Evolutionary conservation across 2,329 filamentous ascomycete genomes (phyloP).

Genomic region (Fragosphaeria purpurea): DNA sequence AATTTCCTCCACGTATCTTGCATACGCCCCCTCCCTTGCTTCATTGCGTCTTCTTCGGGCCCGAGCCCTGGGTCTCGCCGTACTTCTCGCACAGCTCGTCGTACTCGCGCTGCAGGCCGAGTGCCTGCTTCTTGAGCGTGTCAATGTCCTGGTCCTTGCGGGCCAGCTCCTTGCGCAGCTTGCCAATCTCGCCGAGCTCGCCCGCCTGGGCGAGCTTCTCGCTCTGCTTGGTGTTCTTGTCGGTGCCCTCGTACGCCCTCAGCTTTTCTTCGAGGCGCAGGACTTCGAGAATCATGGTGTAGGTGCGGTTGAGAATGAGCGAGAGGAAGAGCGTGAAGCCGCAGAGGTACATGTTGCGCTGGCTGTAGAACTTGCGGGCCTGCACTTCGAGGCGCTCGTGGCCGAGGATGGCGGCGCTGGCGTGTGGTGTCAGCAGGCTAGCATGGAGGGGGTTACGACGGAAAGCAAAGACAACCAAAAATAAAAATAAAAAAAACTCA

Average conservation of each 20-base stretch:
- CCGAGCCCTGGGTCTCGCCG: slow-evolving; percentile 41
- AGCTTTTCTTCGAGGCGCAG: slow-evolving; percentile 88
- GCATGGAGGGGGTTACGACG: background rate
- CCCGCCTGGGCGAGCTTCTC: slow-evolving; percentile 56
- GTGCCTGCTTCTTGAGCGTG: slow-evolving; percentile 85
- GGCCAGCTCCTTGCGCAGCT: slow-evolving; percentile 60
- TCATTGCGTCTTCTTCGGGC: slow-evolving; percentile 50
- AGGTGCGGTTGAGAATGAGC: slow-evolving; percentile 97
- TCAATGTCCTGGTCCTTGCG: slow-evolving; percentile 75
- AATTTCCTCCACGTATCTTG: too few relatives aligned
- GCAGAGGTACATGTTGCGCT: slow-evolving; percentile 99
- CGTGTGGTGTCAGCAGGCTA: slow-evolving; percentile 14
- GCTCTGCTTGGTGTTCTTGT: slow-evolving; percentile 52
- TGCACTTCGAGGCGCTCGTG: slow-evolving; percentile 97
- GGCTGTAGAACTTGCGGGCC: slow-evolving; percentile 98
- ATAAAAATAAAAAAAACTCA: slow-evolving; percentile 25
- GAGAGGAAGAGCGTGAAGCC: slow-evolving; percentile 99
- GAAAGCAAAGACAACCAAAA: background rate
- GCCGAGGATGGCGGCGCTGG: slow-evolving; percentile 61
- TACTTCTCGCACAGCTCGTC: slow-evolving; percentile 77
- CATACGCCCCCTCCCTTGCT: background rate
- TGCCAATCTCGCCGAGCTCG: slow-evolving; percentile 63
- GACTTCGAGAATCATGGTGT: slow-evolving; percentile 89
- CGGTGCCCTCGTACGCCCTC: slow-evolving; percentile 64
- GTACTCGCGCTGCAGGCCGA: slow-evolving; percentile 77